phyloP scores from a whole-genome alignment of 768 basidiomycete species.

The Suillus cothurnatus region DNA sequence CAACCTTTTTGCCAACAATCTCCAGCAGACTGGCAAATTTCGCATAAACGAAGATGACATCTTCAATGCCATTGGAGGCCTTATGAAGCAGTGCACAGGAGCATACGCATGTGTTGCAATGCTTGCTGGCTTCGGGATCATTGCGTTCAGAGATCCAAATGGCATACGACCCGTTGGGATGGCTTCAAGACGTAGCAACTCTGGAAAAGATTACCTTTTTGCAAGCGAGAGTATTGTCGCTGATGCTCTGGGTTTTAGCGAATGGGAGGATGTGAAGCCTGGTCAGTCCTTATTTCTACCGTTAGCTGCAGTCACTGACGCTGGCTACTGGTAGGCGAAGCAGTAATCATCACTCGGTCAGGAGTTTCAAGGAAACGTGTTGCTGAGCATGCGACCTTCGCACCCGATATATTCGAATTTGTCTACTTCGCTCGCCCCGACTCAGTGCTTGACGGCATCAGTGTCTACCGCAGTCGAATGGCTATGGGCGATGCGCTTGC shows the following conservation, averaged over 20 bases:
- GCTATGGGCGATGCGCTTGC: conserved; percentile 98
- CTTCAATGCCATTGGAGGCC: conserved; percentile 87
- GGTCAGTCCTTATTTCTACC: conserved; percentile 47
- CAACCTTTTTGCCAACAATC: conserved; percentile 96
- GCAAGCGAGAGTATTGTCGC: conserved; percentile 97
- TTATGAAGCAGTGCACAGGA: conserved; percentile 88
- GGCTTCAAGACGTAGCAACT: conserved; percentile 61
- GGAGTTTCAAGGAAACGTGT: conserved; percentile 77
- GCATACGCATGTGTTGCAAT: conserved; percentile 99
- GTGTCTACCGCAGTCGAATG: conserved; percentile 97
- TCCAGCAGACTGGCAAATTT: conserved; percentile 98
- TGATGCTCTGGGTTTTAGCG: conserved; percentile 86
- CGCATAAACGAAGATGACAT: conserved; percentile 99
- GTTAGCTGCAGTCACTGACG: conserved; percentile 10
- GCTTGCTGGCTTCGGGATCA: conserved; percentile 98
- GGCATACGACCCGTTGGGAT: conserved; percentile 94
- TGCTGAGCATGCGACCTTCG: conserved; percentile 70
- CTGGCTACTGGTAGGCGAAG: conserved; percentile 65
- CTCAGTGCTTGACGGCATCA: conserved; percentile 95
- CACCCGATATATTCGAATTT: conserved; percentile 98
- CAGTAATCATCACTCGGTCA: conserved; percentile 89
- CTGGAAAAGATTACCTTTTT: conserved; percentile 83
- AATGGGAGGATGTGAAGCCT: conserved; percentile 93
- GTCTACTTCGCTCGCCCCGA: conserved; percentile 99
- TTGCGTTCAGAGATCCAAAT: conserved; percentile 97